A percentile compares a stretch with the other conserved stretches of the same genome.
These are phyloP conservation scores for Rhodotorula babjevae DNA, from an alignment of 768 basidiomycete genomes.

Conservation along the genomic window DNA sequence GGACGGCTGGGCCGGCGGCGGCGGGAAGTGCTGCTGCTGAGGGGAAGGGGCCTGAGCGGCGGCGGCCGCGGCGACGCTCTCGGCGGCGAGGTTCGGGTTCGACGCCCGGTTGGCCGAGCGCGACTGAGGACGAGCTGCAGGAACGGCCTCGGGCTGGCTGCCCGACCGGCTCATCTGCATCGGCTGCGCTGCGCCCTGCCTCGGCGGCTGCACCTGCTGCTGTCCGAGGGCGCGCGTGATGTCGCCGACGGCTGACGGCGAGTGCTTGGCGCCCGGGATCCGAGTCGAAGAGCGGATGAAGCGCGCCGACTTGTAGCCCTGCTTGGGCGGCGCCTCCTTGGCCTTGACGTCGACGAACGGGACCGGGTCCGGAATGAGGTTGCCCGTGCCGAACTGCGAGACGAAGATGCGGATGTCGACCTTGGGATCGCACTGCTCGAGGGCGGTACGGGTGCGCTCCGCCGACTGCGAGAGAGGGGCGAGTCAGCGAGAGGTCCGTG, in stretches of 20 bases:
- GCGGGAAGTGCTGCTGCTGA: not conserved
- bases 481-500: no score
- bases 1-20: not conserved
- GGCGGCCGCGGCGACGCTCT: not conserved
- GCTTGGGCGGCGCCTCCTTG: conserved; percentile 46
- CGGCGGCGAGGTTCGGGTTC: conserved; percentile 6
- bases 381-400: conserved; percentile 79
- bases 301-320: conserved; percentile 36
- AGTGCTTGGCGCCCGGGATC: conserved; percentile 28
- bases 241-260: conserved; percentile 29
- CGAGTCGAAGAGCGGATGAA: conserved; percentile 41
- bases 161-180: not conserved
- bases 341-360: conserved; percentile 69
- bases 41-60: not conserved
- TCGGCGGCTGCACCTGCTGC: not conserved
- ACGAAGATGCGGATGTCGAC: conserved; percentile 87
- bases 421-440: conserved; percentile 83
- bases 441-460: conserved; percentile 74
- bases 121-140: not conserved
- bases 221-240: conserved; percentile 28
- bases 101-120: not conserved
- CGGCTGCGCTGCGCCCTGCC: not conserved
- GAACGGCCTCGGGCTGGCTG: not conserved
- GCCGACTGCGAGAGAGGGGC: conserved; percentile 57
- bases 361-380: conserved; percentile 79